These are phyloP conservation scores for Aspergillus tubingensis DNA, from an alignment of 2,329 filamentous ascomycete genomes.

Conservation along the genomic window DNA sequence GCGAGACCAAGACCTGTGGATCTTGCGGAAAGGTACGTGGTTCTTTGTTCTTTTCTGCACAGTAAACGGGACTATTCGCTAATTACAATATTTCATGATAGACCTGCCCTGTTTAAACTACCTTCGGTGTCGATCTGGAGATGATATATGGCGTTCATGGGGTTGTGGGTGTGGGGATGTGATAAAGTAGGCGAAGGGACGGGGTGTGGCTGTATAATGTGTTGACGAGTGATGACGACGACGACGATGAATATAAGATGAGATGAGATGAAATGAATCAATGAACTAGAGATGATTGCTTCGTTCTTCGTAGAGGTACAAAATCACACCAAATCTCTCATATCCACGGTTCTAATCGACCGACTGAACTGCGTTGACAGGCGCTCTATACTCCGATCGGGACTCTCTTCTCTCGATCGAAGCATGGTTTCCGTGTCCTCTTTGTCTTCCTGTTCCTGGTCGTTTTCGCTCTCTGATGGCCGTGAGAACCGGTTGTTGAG, in stretches of 20 bases:
- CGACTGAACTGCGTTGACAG: not conserved
- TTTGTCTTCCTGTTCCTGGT: constrained; percentile 4
- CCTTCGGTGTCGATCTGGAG: not conserved
- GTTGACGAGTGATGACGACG: not conserved
- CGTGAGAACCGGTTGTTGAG: constrained; percentile 40
- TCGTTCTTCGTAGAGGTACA: not conserved
- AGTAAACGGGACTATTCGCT: not conserved
- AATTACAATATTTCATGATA: constrained; percentile 9
- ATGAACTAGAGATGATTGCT: not conserved
- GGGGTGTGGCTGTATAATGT: too few relatives aligned
- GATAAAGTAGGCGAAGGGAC: too few relatives aligned
- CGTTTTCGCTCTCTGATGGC: constrained; percentile 14
- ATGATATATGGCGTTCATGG: not conserved
- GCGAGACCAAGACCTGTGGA: constrained; percentile 31
- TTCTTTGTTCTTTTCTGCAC: not conserved
- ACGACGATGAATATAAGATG: not conserved
- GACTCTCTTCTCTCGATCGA: constrained; percentile 14
- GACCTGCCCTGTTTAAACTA: constrained; percentile 25
- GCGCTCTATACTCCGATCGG: not conserved
- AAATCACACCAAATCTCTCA: constrained; percentile 15
- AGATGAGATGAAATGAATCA: not conserved
- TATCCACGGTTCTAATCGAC: constrained; percentile 7
- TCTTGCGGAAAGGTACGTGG: constrained; percentile 30
- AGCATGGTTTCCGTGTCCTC: constrained; percentile 17
- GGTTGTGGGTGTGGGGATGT: not conserved